Base-by-base conservation (phyloP, 352 stramenopile genomes). In the Phytopythium sindhum region DNA sequence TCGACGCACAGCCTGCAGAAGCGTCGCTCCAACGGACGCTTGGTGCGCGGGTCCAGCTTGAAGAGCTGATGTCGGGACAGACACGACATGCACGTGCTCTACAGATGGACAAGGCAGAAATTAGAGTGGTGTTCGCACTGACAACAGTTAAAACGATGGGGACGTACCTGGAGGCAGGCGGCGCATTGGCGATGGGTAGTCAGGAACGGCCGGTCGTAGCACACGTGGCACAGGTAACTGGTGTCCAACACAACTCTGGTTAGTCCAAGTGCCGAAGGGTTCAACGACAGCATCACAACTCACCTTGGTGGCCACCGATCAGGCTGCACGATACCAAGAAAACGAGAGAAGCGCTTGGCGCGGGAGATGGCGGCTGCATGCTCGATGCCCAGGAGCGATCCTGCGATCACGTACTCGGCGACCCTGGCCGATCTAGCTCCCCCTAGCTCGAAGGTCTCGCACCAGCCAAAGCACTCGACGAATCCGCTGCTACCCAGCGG, bases 21-120 rank as follows among this genome's bases (percentile, higher is more conserved):
- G 17, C 74, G 41, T 1, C 63, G 53, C 17, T 64, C 60, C 23
- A 52, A 17, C 2, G 72, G 57, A 23, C 71, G 69, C 33, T 69
- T 73, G 14, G 64, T 39, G 54, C 67, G 75, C 35, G 48, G 37
- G 57, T 44, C 64, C 21, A 80, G 57, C 60, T 65, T 41, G 68
- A 78, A 80, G 44, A 76, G 67, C 55, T 61, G 48, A 14, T 72
- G 61, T 35, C 71, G 56, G 15, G 66, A 51, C 8, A 72, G 74
- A 61, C 75, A 84, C 24, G 68, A 61, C 63, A 74, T 76, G 60
- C 75, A 84, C 12, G 75, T 67, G 41, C 57, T 77, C 71, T 84
- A 39, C 48, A 8, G 28, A 5, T 23, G 26, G 8, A 0, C 17
- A 24, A 17, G 55, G 4, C 44, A 61, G 15, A 61, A 39, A 28